A percentile compares a stretch with the other conserved stretches of the same genome.
phyloP scores from a whole-genome alignment of 2,329 filamentous ascomycete genomes.

The Trichoderma gracile region DNA sequence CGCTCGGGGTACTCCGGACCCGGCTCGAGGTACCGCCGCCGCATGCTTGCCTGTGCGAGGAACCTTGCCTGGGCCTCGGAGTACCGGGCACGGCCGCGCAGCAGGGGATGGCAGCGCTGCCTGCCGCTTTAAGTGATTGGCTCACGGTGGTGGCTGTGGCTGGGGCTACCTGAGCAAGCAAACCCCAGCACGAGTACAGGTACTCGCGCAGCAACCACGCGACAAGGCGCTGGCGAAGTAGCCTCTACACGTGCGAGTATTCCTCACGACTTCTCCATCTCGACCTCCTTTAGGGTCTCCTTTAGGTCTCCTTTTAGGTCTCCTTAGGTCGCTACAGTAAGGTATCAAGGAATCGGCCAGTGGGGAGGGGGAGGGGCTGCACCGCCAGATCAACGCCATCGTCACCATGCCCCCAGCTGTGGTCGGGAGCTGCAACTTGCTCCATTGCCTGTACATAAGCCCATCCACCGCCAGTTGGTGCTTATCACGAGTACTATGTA shows the following conservation, averaged over 20 bases:
- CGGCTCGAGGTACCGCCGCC: conserved; percentile 1
- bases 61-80: conserved; percentile 6
- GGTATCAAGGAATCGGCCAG: conserved; percentile 18
- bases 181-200: too few relatives aligned
- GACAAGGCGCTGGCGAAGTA: too few relatives aligned
- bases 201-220: too few relatives aligned
- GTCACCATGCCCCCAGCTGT: conserved; percentile 13
- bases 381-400: conserved; percentile 26
- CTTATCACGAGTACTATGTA: too few relatives aligned
- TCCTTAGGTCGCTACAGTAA: conserved; percentile 20
- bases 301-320: conserved; percentile 10
- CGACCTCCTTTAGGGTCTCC: conserved; percentile 17
- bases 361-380: conserved; percentile 21
- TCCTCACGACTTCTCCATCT: conserved; percentile 6
- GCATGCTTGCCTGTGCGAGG: not conserved
- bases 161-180: not conserved
- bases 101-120: conserved; percentile 32
- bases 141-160: conserved; percentile 38
- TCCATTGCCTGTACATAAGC: conserved; percentile 8
- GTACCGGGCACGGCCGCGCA: conserved; percentile 5
- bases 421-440: conserved; percentile 4
- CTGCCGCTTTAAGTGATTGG: conserved; percentile 43
- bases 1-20: conserved; percentile 1
- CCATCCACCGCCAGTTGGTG: conserved; percentile 12
- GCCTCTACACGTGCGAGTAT: not conserved